phyloP scores from a whole-genome alignment of 805 yeast species.

The Kluyveromyces wickerhamii region DNA sequence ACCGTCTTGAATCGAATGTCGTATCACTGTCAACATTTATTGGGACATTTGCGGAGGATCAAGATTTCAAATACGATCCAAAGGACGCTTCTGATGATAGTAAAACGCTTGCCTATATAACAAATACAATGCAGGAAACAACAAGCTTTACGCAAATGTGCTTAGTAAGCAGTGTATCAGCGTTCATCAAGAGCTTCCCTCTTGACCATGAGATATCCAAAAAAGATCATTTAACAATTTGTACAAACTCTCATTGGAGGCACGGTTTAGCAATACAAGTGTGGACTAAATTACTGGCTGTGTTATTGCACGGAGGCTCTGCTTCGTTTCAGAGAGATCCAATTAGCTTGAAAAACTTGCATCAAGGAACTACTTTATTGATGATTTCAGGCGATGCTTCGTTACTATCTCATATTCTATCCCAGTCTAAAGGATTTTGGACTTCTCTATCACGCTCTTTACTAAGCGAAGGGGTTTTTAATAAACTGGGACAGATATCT shows the following conservation, averaged over 20 bases:
- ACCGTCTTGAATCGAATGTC: slow-evolving; percentile 9
- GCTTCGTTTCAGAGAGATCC: slow-evolving; percentile 21
- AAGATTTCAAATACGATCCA: slow-evolving; percentile 24
- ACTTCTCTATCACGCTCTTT: slow-evolving; percentile 20
- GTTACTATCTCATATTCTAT: slow-evolving; percentile 5
- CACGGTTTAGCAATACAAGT: slow-evolving; percentile 31
- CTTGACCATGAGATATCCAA: slow-evolving; percentile 30
- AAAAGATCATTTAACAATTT: slow-evolving; percentile 26
- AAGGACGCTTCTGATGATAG: slow-evolving; percentile 30
- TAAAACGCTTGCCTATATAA: slow-evolving; percentile 27
- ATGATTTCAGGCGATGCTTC: slow-evolving; percentile 9
- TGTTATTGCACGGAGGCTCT: slow-evolving; percentile 30
- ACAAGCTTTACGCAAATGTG: slow-evolving; percentile 43
- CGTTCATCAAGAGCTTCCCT: slow-evolving; percentile 35
- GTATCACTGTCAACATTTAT: slow-evolving; percentile 22
- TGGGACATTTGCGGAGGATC: slow-evolving; percentile 10
- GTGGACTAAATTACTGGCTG: slow-evolving; percentile 34
- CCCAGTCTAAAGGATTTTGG: background rate
- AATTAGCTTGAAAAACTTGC: slow-evolving; percentile 6
- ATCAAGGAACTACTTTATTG: slow-evolving; percentile 17
- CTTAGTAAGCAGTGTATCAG: slow-evolving; percentile 45
- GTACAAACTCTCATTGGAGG: slow-evolving; percentile 14
- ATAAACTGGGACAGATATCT: slow-evolving; percentile 24
- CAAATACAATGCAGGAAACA: slow-evolving; percentile 18
- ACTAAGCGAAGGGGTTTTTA: slow-evolving; percentile 44